Evolutionary conservation across 768 basidiomycete species (phyloP).

Genomic region (Lactifluus volemus): DNA sequence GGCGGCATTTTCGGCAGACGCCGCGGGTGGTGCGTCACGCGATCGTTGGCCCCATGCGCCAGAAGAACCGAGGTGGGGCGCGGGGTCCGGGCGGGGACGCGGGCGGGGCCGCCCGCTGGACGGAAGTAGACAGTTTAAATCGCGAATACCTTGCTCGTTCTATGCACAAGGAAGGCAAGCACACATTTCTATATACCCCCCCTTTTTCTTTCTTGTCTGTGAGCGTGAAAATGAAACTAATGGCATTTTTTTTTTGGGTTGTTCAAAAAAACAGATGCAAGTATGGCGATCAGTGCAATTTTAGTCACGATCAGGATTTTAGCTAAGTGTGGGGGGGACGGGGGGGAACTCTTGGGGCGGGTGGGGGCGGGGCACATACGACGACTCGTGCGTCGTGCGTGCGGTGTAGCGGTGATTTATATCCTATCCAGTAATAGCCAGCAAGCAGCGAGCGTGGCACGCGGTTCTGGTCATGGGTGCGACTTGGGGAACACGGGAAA

Average conservation of each 20-base stretch:
- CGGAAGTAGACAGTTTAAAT: conserved; percentile 62
- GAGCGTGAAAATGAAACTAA: conserved; percentile 4
- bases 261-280: conserved; percentile 58
- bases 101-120: conserved; percentile 40
- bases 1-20: conserved; percentile 15
- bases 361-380: too few species aligned
- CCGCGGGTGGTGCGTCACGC: conserved; percentile 11
- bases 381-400: too few species aligned
- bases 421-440: too few species aligned
- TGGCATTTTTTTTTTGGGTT: background rate
- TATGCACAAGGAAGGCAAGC: conserved; percentile 91
- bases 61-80: conserved; percentile 28
- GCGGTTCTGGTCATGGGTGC: background rate
- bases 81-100: conserved; percentile 33
- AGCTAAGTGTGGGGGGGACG: background rate
- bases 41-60: conserved; percentile 39
- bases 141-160: conserved; percentile 86
- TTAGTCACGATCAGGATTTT: conserved; percentile 48
- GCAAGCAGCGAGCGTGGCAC: background rate
- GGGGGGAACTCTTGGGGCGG: background rate
- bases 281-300: conserved; percentile 85
- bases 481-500: background rate
- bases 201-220: background rate
- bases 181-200: conserved; percentile 37
- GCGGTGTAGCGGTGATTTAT: too few species aligned